Evolutionary conservation across 2,329 filamentous ascomycete genomes (phyloP).

Genomic region (Rutstroemia sydowiana): DNA sequence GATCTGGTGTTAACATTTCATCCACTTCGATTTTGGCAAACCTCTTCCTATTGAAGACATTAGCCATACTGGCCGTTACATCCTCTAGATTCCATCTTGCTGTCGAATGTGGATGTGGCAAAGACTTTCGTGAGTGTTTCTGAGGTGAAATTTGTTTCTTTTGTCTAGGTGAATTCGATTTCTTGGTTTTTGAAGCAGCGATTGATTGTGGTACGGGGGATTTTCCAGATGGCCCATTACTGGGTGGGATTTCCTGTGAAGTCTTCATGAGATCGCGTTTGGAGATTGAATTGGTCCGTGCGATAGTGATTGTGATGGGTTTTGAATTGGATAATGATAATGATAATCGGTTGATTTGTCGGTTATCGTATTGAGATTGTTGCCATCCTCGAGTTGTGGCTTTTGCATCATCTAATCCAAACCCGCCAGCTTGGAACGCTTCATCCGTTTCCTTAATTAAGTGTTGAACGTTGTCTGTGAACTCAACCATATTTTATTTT

Average conservation of each 20-base stretch:
- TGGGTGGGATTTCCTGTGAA: constrained; percentile 12
- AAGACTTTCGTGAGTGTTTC: constrained; percentile 2
- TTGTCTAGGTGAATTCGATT: constrained; percentile 21
- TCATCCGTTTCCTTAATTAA: constrained; percentile 44
- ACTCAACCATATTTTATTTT: constrained; percentile 16
- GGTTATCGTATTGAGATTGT: constrained; percentile 2
- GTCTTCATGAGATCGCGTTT: constrained; percentile 14
- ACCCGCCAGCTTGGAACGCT: constrained; percentile 41
- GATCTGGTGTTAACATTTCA: constrained; percentile 50
- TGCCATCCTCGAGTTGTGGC: constrained; percentile 27
- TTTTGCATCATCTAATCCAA: constrained; percentile 35
- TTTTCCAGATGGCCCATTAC: constrained; percentile 17
- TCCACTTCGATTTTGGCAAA: constrained; percentile 48
- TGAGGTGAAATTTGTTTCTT: constrained; percentile 29
- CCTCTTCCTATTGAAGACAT: constrained; percentile 46
- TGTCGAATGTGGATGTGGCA: constrained; percentile 20
- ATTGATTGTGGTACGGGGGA: constrained; percentile 24
- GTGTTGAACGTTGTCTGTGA: constrained; percentile 31
- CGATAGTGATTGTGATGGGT: neutral
- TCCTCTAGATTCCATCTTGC: constrained; percentile 47
- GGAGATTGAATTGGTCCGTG: constrained; percentile 12
- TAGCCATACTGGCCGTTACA: constrained; percentile 49
- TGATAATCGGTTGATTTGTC: neutral
- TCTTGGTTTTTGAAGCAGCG: constrained; percentile 36
- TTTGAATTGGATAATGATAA: neutral